phyloP scores from a whole-genome alignment of 345 rosid genomes.

The Psidium guajava region DNA sequence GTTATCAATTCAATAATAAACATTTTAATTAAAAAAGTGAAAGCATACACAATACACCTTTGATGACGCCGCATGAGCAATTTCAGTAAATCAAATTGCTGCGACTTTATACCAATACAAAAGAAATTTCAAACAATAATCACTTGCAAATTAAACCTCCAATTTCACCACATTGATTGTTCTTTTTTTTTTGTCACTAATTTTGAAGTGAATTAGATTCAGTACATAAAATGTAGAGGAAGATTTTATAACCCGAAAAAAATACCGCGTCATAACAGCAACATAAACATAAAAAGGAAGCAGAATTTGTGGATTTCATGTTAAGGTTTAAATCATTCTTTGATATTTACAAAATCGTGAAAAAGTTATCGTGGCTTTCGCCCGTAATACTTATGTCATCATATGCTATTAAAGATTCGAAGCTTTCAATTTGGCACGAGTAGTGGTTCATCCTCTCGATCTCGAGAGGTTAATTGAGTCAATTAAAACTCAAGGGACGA shows the following conservation, averaged over 20 bases:
- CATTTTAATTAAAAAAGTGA: no score
- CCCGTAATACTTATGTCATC: accelerated
- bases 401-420: not conserved
- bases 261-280: no score
- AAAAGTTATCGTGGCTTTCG: not conserved
- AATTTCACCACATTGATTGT: not conserved
- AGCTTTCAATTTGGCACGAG: not conserved
- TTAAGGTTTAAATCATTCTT: not conserved
- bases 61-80: accelerated
- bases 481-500: not conserved
- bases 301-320: no score
- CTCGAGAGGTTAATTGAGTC: not conserved
- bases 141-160: not conserved
- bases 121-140: not conserved
- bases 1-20: no score
- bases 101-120: not conserved
- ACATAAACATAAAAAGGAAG: no score
- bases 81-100: not conserved
- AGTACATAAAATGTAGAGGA: not conserved
- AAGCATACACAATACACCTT: not conserved
- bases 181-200: not conserved
- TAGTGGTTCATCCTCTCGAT: not conserved
- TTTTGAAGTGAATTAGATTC: not conserved
- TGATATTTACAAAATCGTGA: not conserved
- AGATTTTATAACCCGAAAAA: no score